Evolutionary conservation across 805 yeast species (phyloP), one percentile per base, ranked within the genome.

Genomic region (Candida peoriensis): DNA sequence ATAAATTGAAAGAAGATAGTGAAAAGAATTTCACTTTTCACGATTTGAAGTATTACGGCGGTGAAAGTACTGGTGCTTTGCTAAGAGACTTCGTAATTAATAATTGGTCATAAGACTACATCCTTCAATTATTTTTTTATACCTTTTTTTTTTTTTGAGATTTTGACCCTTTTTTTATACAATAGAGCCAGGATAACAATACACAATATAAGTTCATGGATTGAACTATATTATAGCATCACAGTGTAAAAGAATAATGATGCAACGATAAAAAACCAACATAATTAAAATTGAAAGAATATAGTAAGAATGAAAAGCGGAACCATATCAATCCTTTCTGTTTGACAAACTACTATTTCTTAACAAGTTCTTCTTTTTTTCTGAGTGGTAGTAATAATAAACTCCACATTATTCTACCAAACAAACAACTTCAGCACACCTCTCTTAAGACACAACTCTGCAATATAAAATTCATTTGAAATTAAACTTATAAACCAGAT

Each of bases 11-110:
- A 17, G 39, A 39, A 16, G 25, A 30, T 10, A 31, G 33, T 21
- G 25, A 29, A 2, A 34, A 57, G 42, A 55, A 52, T 20, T 67
- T 64, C 39, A 50, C 60, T n/a, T 48, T 48, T 2, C 31, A 52
- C 1, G 71, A 71, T 23, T 63, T 61, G 26, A 54, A 57, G n/a
- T 34, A 28, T 10, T 66, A 66, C 41, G 65, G 66, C 3, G 70
- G 68, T 2, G 45, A 50, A 26, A 58, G 68, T 29, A 63, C 72
- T 1, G 76, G 77, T 8, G 55, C 57, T 24, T 52, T 75, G 33
- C 46, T 75, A 20, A 64, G 70, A 41, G 55, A 58, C 11, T 66
- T 64, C 47, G 69, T 69, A 8, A 20, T 36, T 6, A 40, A 53
- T 7, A 46, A 57, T 34, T 66, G 71, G 71, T 20, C 20, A 28